Base-by-base conservation (phyloP, 805 yeast species). In the Debaryomyces maramus region DNA sequence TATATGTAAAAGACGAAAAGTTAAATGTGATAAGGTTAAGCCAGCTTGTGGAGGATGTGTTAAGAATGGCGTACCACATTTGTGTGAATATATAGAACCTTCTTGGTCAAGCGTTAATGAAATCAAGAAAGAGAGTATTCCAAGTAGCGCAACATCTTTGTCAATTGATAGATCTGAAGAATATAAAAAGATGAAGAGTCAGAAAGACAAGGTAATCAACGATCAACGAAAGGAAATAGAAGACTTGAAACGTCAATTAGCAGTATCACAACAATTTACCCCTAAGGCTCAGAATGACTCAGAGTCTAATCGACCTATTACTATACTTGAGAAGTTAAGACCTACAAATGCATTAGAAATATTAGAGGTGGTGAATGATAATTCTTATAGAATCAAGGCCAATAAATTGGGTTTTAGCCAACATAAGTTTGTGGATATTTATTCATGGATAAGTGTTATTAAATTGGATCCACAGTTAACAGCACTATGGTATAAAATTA, bases 41-140 rank as follows among this genome's bases (percentile, higher is more conserved):
- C 75, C 75, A 3, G 53, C 65, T 5, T 70, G 75, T 47, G 58
- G 67, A 3, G 73, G 72, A 5, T 70, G 75, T 50, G 55, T 63
- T 9, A 57, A 56, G 39, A 65, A 70, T 43, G 67, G 67, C 10
- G 74, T 67, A 19, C 57, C 60, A 15, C 72, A 68, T 47, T 43
- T 63, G 17, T 70, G 75, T 41, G 63, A 61, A 31, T 70, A 68
- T 41, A 34, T 62, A 18, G 73, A 67, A 34, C 75, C 75, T 0
- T 55, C 48, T 16, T 70, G 75, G 75, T 47, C 59, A 9, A 51
- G 26, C 20, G 40, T 21, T 24, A 20, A 31, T 21, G 35, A 14
- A 19, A 8, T 16, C 14, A 18, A 15, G n/a, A 16, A 13, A 19
- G 10, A 3, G 9, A n/a, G 3, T n/a, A 21, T 7, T 11, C 14